A percentile compares a stretch with the other conserved stretches of the same genome.
Evolutionary conservation across 768 basidiomycete genomes (phyloP).

Genomic region (Russula olivacea): DNA sequence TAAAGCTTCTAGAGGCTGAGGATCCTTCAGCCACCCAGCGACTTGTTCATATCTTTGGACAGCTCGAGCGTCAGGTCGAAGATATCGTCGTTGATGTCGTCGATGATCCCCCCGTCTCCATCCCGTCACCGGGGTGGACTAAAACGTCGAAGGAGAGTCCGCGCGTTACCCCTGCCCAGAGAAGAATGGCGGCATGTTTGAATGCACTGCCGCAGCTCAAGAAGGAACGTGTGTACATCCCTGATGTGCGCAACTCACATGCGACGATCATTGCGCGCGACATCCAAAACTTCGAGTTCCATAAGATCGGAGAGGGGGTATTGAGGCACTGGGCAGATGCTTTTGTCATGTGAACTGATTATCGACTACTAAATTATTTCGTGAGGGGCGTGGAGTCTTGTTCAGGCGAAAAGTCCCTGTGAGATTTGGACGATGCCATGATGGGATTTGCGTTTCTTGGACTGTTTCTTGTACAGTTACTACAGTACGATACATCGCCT

Average conservation of each 20-base stretch:
- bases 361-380: not conserved
- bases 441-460: no score
- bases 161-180: constrained; percentile 51
- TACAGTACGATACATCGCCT: no score
- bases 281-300: constrained; percentile 49
- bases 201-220: constrained; percentile 62
- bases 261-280: constrained; percentile 68
- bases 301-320: constrained; percentile 57
- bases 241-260: constrained; percentile 57
- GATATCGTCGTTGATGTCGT: constrained; percentile 55
- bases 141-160: constrained; percentile 26
- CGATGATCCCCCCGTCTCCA: constrained; percentile 32
- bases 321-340: constrained; percentile 66
- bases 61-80: constrained; percentile 58
- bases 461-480: no score
- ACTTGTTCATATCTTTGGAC: constrained; percentile 51
- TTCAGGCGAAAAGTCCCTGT: no score
- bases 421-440: no score
- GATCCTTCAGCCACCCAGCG: constrained; percentile 38
- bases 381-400: not conserved
- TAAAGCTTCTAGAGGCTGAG: constrained; percentile 58
- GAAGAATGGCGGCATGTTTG: constrained; percentile 48
- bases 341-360: constrained; percentile 39
- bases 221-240: constrained; percentile 66
- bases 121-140: not conserved